These are phyloP conservation scores for Chloroidium sp. DNA, from an alignment of 163 green algal genomes.

Conservation along the genomic window DNA sequence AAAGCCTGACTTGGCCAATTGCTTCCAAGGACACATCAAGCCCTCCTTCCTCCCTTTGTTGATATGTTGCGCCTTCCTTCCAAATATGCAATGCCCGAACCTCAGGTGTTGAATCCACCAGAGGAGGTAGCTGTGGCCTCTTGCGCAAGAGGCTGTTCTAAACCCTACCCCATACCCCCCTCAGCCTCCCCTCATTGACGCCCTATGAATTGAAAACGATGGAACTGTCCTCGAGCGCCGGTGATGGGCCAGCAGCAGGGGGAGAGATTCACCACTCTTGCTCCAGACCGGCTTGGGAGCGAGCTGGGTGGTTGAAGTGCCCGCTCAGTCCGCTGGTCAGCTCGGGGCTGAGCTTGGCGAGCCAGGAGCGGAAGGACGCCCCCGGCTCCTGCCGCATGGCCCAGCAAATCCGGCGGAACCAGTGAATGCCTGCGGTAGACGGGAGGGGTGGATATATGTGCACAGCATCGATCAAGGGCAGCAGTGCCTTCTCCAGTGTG, in stretches of 20 bases:
- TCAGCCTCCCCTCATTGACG: too few relatives aligned
- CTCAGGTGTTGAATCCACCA: too few relatives aligned
- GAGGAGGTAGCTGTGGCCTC: too few relatives aligned
- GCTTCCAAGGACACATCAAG: too few relatives aligned
- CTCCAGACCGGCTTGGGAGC: conserved; percentile 51
- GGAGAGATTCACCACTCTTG: conserved; percentile 33
- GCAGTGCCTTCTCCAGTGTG: background rate
- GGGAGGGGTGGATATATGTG: background rate
- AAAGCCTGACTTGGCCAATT: too few relatives aligned
- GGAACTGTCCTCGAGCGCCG: background rate
- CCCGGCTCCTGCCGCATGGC: conserved; percentile 20
- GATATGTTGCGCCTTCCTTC: too few relatives aligned
- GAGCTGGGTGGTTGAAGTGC: conserved; percentile 64
- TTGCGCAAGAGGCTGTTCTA: too few relatives aligned
- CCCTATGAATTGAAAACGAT: too few relatives aligned
- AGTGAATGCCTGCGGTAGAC: conserved; percentile 42
- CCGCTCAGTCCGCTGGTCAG: conserved; percentile 39
- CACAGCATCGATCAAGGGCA: background rate
- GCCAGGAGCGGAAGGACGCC: conserved; percentile 22
- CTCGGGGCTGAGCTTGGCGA: conserved; percentile 43
- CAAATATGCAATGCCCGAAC: too few relatives aligned
- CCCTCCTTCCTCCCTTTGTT: too few relatives aligned
- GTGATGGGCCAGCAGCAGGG: background rate
- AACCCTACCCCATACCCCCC: too few relatives aligned
- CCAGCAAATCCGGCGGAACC: conserved; percentile 59